Conservation (phyloP, 169 alveolate genomes). For the Nephromyces sp. region DNA sequence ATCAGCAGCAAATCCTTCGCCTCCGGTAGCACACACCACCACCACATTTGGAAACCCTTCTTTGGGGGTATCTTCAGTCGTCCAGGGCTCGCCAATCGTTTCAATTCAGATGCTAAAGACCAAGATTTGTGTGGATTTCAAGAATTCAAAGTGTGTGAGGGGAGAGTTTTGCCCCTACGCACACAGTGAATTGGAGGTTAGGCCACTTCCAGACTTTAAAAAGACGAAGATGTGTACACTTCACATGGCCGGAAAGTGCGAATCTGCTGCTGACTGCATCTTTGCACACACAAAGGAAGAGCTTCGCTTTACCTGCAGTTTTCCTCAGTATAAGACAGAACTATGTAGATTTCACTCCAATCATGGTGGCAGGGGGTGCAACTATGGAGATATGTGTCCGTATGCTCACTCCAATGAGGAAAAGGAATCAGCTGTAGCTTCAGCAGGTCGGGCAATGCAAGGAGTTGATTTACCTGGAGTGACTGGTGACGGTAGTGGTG, state of each 20-base stretch:
- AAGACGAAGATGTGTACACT: slow-evolving; percentile 23
- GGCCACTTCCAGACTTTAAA: slow-evolving; percentile 20
- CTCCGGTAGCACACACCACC: too few species aligned
- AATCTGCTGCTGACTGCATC: slow-evolving; percentile 3
- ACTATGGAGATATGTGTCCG: slow-evolving; percentile 16
- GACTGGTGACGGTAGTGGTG: too few species aligned
- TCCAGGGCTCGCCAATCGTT: slow-evolving; percentile 34
- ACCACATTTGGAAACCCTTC: too few species aligned
- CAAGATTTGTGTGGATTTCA: slow-evolving; percentile 14
- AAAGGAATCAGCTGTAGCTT: too few species aligned
- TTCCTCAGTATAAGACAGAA: slow-evolving; percentile 14
- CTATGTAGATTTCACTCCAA: slow-evolving; percentile 11
- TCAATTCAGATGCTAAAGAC: slow-evolving; percentile 25
- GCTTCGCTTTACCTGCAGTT: slow-evolving; percentile 17
- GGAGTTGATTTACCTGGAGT: too few species aligned
- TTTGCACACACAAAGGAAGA: slow-evolving; percentile 23
- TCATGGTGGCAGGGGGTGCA: slow-evolving; percentile 24
- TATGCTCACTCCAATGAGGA: too few species aligned
- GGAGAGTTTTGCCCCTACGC: slow-evolving; percentile 24
- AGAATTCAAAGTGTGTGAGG: slow-evolving; percentile 3
- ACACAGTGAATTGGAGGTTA: slow-evolving; percentile 16
- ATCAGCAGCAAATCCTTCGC: too few species aligned
- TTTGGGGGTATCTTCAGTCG: too few species aligned
- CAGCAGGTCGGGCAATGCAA: too few species aligned
- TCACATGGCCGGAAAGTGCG: slow-evolving; percentile 18